Evolutionary conservation across 2,329 filamentous ascomycete genomes (phyloP).

Genomic region (Apiospora rasikravindrae): DNA sequence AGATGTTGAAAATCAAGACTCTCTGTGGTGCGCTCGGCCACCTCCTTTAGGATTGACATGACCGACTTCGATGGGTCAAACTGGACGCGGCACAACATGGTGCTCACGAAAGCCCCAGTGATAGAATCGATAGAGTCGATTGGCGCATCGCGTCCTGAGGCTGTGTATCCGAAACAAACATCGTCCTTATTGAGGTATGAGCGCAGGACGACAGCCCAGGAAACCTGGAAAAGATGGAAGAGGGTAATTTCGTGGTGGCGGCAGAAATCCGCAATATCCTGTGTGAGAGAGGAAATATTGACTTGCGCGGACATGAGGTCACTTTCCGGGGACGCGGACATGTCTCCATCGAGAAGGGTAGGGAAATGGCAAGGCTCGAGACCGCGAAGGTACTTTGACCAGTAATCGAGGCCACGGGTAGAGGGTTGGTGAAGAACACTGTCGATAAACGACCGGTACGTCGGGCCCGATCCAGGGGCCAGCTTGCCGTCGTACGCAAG

Average conservation of each 20-base stretch:
- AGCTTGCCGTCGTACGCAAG: slow-evolving; percentile 32
- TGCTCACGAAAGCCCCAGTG: slow-evolving; percentile 59
- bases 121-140: slow-evolving; percentile 53
- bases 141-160: slow-evolving; percentile 58
- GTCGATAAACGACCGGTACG: slow-evolving; percentile 28
- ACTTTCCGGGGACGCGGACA: slow-evolving; percentile 4
- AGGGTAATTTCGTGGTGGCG: slow-evolving; percentile 47
- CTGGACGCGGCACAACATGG: slow-evolving; percentile 55
- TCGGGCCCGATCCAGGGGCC: slow-evolving; percentile 20
- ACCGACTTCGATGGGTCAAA: slow-evolving; percentile 10
- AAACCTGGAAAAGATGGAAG: slow-evolving; percentile 22
- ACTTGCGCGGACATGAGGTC: slow-evolving; percentile 28
- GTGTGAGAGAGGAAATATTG: not conserved
- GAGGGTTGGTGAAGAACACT: slow-evolving; percentile 27
- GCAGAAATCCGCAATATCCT: slow-evolving; percentile 41
- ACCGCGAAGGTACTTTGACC: slow-evolving; percentile 33
- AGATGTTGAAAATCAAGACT: slow-evolving; percentile 21
- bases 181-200: slow-evolving; percentile 20
- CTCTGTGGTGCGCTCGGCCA: not conserved
- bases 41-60: not conserved
- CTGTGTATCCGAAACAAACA: slow-evolving; percentile 43
- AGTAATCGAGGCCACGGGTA: slow-evolving; percentile 32
- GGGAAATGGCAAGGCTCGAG: slow-evolving; percentile 36
- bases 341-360: slow-evolving; percentile 10
- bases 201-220: slow-evolving; percentile 21